Evolutionary conservation across 148 eudicot genomes (phyloP).

Genomic region (Amaranthus palmeri): DNA sequence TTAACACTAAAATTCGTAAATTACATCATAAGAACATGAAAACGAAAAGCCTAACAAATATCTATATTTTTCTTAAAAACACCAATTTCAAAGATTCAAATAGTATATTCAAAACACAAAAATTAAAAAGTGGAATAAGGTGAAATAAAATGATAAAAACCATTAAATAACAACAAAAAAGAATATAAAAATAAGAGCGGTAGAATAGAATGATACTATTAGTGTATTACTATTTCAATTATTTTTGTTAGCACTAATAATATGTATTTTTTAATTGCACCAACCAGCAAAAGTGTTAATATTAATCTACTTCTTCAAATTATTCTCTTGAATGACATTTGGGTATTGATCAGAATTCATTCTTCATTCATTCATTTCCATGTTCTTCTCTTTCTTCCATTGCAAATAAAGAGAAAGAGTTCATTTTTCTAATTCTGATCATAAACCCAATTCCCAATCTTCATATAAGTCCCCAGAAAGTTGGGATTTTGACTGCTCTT

Average conservation of each 20-base stretch:
- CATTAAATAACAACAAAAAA: too few relatives aligned
- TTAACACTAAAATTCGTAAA: too few relatives aligned
- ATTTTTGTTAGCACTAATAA: not conserved
- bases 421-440: constrained; percentile 15
- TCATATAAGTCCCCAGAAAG: constrained; percentile 16
- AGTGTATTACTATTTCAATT: not conserved
- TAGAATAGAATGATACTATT: too few relatives aligned
- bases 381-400: not conserved
- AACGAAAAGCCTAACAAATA: too few relatives aligned
- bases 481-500: constrained; percentile 23
- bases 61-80: too few relatives aligned
- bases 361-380: not conserved
- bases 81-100: too few relatives aligned
- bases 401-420: not conserved
- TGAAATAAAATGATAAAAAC: too few relatives aligned
- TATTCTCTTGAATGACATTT: constrained; percentile 5
- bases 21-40: too few relatives aligned
- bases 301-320: not conserved
- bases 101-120: too few relatives aligned
- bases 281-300: not conserved
- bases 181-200: too few relatives aligned
- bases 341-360: constrained; percentile 26
- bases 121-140: too few relatives aligned
- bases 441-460: not conserved
- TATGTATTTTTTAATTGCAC: constrained; percentile 3